Conservation (phyloP, 192 early-diverging fungal species). For the Podila epicladia region DNA sequence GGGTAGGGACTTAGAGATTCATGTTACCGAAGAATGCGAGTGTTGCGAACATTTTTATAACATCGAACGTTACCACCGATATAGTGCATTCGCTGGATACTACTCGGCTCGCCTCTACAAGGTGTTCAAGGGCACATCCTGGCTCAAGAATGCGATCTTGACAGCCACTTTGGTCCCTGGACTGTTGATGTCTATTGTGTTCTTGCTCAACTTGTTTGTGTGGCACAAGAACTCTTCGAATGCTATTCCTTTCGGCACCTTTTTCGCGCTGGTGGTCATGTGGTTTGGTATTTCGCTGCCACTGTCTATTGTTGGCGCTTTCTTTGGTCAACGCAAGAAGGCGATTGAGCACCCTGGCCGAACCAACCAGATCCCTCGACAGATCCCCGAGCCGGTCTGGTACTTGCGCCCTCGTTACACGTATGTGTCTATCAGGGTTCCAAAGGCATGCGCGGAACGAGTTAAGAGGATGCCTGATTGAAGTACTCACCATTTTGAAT, state of each 20-base stretch:
- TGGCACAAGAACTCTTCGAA: conserved; percentile 88
- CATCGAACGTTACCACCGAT: not conserved
- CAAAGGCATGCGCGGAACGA: not conserved
- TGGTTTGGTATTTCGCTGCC: conserved; percentile 88
- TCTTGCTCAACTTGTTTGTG: conserved; percentile 86
- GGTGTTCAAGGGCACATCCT: conserved; percentile 73
- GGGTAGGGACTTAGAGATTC: conserved; percentile 31
- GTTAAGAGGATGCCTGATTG: not conserved
- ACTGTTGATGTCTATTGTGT: conserved; percentile 67
- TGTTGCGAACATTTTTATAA: too few relatives aligned
- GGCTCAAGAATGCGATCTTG: conserved; percentile 74
- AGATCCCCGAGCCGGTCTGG: conserved; percentile 83
- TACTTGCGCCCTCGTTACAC: conserved; percentile 69
- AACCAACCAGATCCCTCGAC: conserved; percentile 92
- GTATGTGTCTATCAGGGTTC: conserved; percentile 43
- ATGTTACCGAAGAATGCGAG: not conserved
- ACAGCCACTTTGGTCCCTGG: conserved; percentile 69
- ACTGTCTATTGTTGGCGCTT: conserved; percentile 85
- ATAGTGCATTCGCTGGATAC: conserved; percentile 67
- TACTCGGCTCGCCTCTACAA: conserved; percentile 77
- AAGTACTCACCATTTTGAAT: too few relatives aligned
- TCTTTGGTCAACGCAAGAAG: conserved; percentile 81
- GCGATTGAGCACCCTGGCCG: conserved; percentile 89
- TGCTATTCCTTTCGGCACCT: conserved; percentile 91
- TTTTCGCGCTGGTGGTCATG: conserved; percentile 78